These are phyloP conservation scores for Yamadazyma diddensiae DNA, from an alignment of 1,139 yeast species.

Conservation along the genomic window DNA sequence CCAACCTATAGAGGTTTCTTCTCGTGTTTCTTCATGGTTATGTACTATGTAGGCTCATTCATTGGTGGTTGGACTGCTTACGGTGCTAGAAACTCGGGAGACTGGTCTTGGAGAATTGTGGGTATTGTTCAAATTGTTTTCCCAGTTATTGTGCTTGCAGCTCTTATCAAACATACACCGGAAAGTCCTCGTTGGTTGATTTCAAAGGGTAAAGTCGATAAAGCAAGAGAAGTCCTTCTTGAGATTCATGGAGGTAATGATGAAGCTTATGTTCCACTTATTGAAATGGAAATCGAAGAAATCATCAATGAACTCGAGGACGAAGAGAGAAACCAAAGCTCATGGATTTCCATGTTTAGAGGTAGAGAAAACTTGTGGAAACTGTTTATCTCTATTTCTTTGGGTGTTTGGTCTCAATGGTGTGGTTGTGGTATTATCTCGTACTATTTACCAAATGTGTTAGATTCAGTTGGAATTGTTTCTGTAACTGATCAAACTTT, in stretches of 20 bases:
- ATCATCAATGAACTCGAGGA: background rate
- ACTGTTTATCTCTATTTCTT: slow-evolving; percentile 16
- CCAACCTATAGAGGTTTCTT: slow-evolving; percentile 55
- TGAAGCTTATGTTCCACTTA: slow-evolving; percentile 4
- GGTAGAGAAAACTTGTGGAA: slow-evolving; percentile 14
- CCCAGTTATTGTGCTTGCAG: slow-evolving; percentile 17
- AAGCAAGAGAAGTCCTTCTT: slow-evolving; percentile 47
- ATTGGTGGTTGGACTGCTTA: slow-evolving; percentile 55
- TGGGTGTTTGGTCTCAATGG: slow-evolving; percentile 17
- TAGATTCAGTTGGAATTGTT: slow-evolving; percentile 46
- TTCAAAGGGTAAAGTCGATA: slow-evolving; percentile 39
- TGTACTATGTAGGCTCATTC: slow-evolving; percentile 58
- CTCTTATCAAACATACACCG: slow-evolving; percentile 45
- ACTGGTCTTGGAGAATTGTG: slow-evolving; percentile 51
- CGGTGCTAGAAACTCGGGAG: slow-evolving; percentile 45
- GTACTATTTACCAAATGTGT: slow-evolving; percentile 41
- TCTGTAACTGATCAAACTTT: slow-evolving; percentile 15
- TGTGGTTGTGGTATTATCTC: slow-evolving; percentile 17
- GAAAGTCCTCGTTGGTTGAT: slow-evolving; percentile 62
- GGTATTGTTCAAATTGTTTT: slow-evolving; percentile 47
- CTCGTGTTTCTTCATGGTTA: slow-evolving; percentile 55
- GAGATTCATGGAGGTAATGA: slow-evolving; percentile 9
- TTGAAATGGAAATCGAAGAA: slow-evolving; percentile 10
- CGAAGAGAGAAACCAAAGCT: slow-evolving; percentile 2
- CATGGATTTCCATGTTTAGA: slow-evolving; percentile 13